Base-by-base conservation (phyloP, 148 eudicot genomes). In the Talinum fruticosum region DNA sequence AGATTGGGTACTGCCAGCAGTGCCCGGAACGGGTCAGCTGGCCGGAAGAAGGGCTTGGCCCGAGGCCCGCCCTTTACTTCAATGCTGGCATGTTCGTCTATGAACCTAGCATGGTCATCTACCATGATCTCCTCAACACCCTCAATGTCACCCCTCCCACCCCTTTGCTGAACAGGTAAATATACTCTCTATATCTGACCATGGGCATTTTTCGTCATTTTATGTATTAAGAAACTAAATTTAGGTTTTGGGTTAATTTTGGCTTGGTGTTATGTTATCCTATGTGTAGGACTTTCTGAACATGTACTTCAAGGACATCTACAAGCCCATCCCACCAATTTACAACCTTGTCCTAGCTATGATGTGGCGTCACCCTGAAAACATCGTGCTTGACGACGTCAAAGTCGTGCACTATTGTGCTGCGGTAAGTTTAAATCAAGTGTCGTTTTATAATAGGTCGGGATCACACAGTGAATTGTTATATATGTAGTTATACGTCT, bases 311-410 rank as follows among this genome's bases (percentile, higher is more conserved):
- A 79, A 80, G 83, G 87, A 91, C 10, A 79, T 83, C 5, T 88
- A 89, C 85, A 87, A 81, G 88, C 90, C 97, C 1, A 89, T 93
- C 29, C 91, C 93, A 0, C 74, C 84, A 4, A 54, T 64, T 12
- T 91, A 93, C 87, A 93, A 93, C 80, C 87, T 91, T 35, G 89
- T 93, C 0, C 28, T 88, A 71, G 93, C 94, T 53, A 86, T 93
- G 96, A 28, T 93, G 41, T 91, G 98, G 98, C 91, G 92, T n/a
- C 98, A 93, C 69, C 97, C 98, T 0, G 90, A 90, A 75, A 87
- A 85, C 69, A 62, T 93, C 3, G 79, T 80, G 45, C 85, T 93
- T 3, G 69, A 86, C 0, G 81, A 91, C 45, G 91, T 82, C 32
- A 91, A 88, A 82, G 97, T 93, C 14, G 94, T 90, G 15, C 98